A percentile compares a stretch with the other conserved stretches of the same genome.
phyloP scores from a whole-genome alignment of 345 rosid species.

The Balakata baccata region DNA sequence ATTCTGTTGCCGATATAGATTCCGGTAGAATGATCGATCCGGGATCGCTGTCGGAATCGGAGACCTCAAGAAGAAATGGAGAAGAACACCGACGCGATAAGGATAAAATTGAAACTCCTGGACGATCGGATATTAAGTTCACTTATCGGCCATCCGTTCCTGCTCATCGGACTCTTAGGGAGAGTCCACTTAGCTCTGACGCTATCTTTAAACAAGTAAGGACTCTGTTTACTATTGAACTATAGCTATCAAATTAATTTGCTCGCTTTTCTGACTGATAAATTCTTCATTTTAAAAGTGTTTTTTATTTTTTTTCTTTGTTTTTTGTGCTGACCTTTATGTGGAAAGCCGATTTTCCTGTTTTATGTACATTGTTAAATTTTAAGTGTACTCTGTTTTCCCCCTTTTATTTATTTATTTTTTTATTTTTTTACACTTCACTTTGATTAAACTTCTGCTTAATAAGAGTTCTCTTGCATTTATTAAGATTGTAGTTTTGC shows the following conservation, averaged over 20 bases:
- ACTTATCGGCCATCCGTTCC: slow-evolving; percentile 71
- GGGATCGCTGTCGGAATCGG: not conserved
- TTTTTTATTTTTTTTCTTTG: too few species aligned
- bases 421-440: too few species aligned
- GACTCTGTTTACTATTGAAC: not conserved
- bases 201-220: slow-evolving; percentile 79
- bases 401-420: too few species aligned
- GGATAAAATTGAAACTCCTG: slow-evolving; percentile 26
- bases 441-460: not conserved
- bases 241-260: not conserved
- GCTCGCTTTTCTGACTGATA: not conserved
- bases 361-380: too few species aligned
- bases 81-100: not conserved
- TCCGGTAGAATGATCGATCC: not conserved
- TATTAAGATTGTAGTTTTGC: not conserved
- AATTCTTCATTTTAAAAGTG: not conserved
- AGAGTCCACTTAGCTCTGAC: slow-evolving; percentile 91
- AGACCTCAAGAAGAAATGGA: not conserved
- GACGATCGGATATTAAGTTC: slow-evolving; percentile 37
- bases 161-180: slow-evolving; percentile 63
- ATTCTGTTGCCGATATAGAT: slow-evolving; percentile 8
- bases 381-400: too few species aligned
- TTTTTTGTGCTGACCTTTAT: not conserved
- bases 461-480: not conserved
- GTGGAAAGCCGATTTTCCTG: too few species aligned